These are phyloP conservation scores for Magnusiomyces sp. DNA, from an alignment of 1,139 yeast species.

Conservation along the genomic window DNA sequence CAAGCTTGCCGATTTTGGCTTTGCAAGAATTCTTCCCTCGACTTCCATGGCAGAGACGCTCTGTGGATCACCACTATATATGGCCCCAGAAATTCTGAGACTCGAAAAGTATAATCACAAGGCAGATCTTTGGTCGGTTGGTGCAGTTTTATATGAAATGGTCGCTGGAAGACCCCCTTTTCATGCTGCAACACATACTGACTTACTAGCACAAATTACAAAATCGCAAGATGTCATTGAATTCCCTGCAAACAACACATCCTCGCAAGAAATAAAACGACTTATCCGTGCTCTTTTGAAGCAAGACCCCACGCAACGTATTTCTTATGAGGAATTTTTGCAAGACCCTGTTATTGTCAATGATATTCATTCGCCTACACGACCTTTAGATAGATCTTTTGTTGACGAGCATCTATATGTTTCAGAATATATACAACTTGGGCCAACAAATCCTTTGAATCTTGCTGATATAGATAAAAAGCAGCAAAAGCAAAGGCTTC, in stretches of 20 bases:
- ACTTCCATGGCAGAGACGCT: slow-evolving; percentile 93
- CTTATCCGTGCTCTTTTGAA: slow-evolving; percentile 69
- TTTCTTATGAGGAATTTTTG: slow-evolving; percentile 83
- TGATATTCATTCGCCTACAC: slow-evolving; percentile 40
- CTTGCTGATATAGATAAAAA: not conserved
- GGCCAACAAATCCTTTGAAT: slow-evolving; percentile 3
- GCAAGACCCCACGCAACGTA: slow-evolving; percentile 78
- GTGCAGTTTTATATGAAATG: slow-evolving; percentile 93
- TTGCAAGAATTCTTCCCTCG: slow-evolving; percentile 87
- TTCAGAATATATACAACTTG: slow-evolving; percentile 54
- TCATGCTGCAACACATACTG: slow-evolving; percentile 86
- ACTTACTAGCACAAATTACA: slow-evolving; percentile 76
- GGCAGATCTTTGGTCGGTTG: slow-evolving; percentile 97
- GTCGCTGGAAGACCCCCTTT: slow-evolving; percentile 92
- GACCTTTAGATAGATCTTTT: slow-evolving; percentile 58
- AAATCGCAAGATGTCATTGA: slow-evolving; percentile 65
- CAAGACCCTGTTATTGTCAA: slow-evolving; percentile 42
- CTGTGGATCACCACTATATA: slow-evolving; percentile 93
- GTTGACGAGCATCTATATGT: slow-evolving; percentile 74
- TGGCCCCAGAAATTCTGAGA: slow-evolving; percentile 96
- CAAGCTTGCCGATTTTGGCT: slow-evolving; percentile 95
- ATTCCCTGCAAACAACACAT: slow-evolving; percentile 50
- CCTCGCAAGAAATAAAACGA: slow-evolving; percentile 53
- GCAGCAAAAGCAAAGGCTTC: not conserved
- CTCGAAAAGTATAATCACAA: slow-evolving; percentile 95